Base-by-base conservation (phyloP, 2,329 filamentous ascomycete species). In the Claviceps fusiformis region DNA sequence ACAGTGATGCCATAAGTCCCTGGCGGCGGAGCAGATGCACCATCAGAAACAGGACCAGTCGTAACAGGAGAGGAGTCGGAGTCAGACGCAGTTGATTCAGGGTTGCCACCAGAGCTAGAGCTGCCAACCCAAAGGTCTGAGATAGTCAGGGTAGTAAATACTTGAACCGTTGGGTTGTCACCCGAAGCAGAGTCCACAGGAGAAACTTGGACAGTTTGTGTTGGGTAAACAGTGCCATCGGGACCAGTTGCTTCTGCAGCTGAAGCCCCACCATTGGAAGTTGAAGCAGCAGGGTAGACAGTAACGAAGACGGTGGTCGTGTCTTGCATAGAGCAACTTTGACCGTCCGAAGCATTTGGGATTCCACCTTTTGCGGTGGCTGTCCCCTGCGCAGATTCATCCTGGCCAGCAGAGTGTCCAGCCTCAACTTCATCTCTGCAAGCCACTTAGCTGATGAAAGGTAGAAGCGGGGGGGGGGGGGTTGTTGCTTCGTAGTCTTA, bases 301-400 rank as follows among this genome's bases (percentile, higher is more conserved):
- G 76, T 78, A 59, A 79, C 64, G 60, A 77, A 75, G 57, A 78
- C 69, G 44, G 76, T 78, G 41, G 68, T 70, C 41, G 71, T 71
- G 8, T 64, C 63, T 56, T 68, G 62, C 45, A 67, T 56, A 57
- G 69, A 65, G 60, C 76, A 78, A 29, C 69, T 74, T 50, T 65
- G 62, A 45, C 47, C 59, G 50, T 48, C 50, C 39, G 50, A 29
- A 5, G 46, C 56, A 31, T 45, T 55, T 4, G 58, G 54, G 41
- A 50, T 52, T 41, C 56, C 54, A 35, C 47, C 46, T 41, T 53
- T 52, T 24, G 45, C 55, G n/a, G 52, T 56, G 19, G 55, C 27
- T 29, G 54, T 52, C 29, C 56, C 54, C 45, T 54, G 49, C 3
- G 55, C 53, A 51, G 33, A 49, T 33, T 50, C 47, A 52, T 46